A percentile compares a stretch with the other conserved stretches of the same genome.
Evolutionary conservation across 331 rosid species (phyloP).

Genomic region (Quercus phellos): DNA sequence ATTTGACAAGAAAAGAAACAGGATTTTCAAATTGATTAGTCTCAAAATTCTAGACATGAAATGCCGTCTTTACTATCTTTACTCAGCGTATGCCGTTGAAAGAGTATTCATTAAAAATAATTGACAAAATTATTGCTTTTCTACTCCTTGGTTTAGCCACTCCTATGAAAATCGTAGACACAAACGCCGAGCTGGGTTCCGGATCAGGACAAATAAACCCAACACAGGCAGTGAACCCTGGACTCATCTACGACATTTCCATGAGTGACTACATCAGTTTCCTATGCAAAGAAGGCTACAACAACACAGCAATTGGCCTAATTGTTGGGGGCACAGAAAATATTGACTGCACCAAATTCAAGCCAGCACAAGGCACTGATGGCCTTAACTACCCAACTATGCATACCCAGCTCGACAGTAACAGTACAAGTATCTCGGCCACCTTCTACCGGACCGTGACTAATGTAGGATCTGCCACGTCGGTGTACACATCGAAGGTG

Average conservation of each 20-base stretch:
- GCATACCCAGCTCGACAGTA: conserved; percentile 27
- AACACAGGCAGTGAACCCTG: conserved; percentile 49
- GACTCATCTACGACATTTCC: conserved; percentile 58
- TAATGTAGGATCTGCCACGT: conserved; percentile 43
- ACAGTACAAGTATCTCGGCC: conserved; percentile 34
- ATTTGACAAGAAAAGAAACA: background rate
- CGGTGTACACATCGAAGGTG: conserved; percentile 58
- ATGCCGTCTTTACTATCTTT: background rate
- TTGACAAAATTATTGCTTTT: background rate
- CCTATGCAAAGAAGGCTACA: conserved; percentile 57
- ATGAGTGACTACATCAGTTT: conserved; percentile 41
- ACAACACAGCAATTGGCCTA: conserved; percentile 34
- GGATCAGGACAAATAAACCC: conserved; percentile 84
- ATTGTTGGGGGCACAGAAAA: conserved; percentile 32
- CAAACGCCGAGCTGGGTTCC: conserved; percentile 34
- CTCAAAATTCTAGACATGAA: no score
- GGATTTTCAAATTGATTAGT: no score
- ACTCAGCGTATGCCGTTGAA: background rate
- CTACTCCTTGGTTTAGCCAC: conserved; percentile 46
- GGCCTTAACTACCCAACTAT: conserved; percentile 86
- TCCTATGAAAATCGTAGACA: conserved; percentile 34
- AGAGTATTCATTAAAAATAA: background rate
- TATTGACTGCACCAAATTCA: conserved; percentile 33
- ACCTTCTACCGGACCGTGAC: conserved; percentile 56
- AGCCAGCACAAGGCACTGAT: conserved; percentile 41